phyloP scores from a whole-genome alignment of 2,329 filamentous ascomycete species.

The Pyrenochaeta sp. region DNA sequence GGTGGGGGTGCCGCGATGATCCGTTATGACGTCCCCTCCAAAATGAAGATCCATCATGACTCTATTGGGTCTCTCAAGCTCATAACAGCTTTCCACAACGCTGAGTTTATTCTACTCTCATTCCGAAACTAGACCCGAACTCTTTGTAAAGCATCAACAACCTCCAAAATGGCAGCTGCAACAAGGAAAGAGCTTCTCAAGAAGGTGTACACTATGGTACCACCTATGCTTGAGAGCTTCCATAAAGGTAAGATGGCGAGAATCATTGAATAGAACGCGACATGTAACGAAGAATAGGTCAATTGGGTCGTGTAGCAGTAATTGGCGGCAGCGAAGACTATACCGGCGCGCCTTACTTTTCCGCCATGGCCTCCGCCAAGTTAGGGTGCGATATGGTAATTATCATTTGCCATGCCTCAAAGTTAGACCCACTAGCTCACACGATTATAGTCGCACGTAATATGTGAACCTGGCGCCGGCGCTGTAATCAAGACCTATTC shows the following conservation, averaged over 20 bases:
- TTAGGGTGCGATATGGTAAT: conserved; percentile 88
- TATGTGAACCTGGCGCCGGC: conserved; percentile 88
- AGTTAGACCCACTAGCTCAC: conserved; percentile 23
- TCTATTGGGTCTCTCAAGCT: conserved; percentile 12
- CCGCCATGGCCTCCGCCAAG: conserved; percentile 92
- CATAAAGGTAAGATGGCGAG: conserved; percentile 78
- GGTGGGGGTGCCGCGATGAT: too few relatives aligned
- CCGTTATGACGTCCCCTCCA: conserved; percentile 28
- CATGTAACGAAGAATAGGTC: conserved; percentile 65
- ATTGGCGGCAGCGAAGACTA: conserved; percentile 97
- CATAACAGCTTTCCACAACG: conserved; percentile 11
- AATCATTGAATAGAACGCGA: neutral
- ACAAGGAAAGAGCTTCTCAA: conserved; percentile 77
- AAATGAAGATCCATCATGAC: conserved; percentile 19
- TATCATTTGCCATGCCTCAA: conserved; percentile 15
- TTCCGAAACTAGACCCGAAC: neutral
- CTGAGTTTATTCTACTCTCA: neutral
- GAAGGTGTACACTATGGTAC: conserved; percentile 88
- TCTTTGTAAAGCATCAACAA: neutral
- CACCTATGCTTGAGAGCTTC: conserved; percentile 93
- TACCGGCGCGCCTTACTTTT: conserved; percentile 97
- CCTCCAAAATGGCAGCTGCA: conserved; percentile 57
- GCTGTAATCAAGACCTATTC: conserved; percentile 96
- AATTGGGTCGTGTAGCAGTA: conserved; percentile 89
- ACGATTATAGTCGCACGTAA: conserved; percentile 77